Base-by-base conservation (phyloP, 305 asterid genomes). In the Plantago coronopus region DNA sequence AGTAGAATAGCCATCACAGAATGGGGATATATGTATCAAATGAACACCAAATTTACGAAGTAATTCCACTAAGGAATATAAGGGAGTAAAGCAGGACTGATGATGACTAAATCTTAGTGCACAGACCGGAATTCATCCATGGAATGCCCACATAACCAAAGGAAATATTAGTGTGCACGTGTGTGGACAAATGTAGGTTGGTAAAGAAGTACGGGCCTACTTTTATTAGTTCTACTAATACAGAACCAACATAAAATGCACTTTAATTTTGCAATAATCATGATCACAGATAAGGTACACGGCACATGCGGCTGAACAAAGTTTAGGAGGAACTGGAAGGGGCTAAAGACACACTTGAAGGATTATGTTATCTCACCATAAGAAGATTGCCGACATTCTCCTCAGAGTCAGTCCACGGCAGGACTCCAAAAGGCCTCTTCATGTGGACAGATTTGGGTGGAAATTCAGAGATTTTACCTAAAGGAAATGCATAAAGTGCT, bases 381-480 rank as follows among this genome's bases (percentile, higher is more conserved):
- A 88, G 74, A 62, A 91, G 87, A 76, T 79, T 77, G 68, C 98
- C 95, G 44, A 81, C 77, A 49, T 73, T 76, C 64, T 81, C 87
- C 66, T 84, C 97, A 1, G 98, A 88, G 61, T 85, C 85, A 17
- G 59, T 77, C 97, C 95, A 91, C 3, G 98, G 98, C 73, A 80
- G 87, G 55, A 78, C 56, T 17, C 56, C 66, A 67, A 88, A 84
- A 70, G 95, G 95, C 70, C 43, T 79, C 82, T 82, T 88, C 83
- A 91, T 57, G 62, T 60, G 59, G 67, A 84, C 91, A 27, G 70
- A 72, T 74, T 78, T 71, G 34, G 90, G 86, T 6, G 95, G 98
- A 65, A 86, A 91, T 64, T 83, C 93, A 31, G 75, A 73, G 64
- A 88, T 86, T 72, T 72, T 71, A 74, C 83, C 98, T 91, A 71